A percentile compares a stretch with the other conserved stretches of the same genome.
Conservation (phyloP, 805 yeast species). For the Nakazawaea laoshanensis region DNA sequence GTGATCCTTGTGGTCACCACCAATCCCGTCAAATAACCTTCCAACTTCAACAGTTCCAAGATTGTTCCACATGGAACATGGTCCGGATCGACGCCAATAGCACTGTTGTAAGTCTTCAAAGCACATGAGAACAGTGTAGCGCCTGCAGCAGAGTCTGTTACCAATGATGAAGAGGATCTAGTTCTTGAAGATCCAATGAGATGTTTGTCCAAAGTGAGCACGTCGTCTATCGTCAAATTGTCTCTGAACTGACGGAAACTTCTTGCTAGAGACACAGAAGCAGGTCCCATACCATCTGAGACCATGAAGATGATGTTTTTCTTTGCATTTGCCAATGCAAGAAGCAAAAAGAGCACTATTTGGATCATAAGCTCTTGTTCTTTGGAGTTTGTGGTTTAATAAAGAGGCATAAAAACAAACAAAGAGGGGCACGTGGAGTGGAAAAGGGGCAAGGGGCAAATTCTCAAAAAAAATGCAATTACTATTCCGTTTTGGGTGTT, state of each 20-base stretch:
- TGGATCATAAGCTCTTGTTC: background rate
- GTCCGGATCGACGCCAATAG: conserved; percentile 73
- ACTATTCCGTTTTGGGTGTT: too few species aligned
- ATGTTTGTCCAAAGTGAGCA: conserved; percentile 55
- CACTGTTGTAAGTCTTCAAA: conserved; percentile 79
- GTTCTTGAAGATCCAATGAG: conserved; percentile 83
- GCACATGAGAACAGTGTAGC: conserved; percentile 92
- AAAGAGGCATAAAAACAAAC: background rate
- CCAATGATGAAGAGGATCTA: conserved; percentile 62
- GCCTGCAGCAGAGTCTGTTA: conserved; percentile 96
- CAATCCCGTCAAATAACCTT: conserved; percentile 78
- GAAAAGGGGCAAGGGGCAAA: too few species aligned
- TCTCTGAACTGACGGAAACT: conserved; percentile 61
- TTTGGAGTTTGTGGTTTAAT: background rate
- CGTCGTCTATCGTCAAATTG: conserved; percentile 42
- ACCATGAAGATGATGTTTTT: conserved; percentile 81
- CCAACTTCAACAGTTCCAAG: conserved; percentile 76
- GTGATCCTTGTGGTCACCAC: conserved; percentile 91
- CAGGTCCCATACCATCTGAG: conserved; percentile 95
- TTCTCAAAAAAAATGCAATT: too few species aligned
- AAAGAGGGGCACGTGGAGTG: background rate
- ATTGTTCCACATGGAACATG: conserved; percentile 79
- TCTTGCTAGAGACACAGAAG: conserved; percentile 73
- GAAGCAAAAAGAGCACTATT: background rate
- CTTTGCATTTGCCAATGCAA: conserved; percentile 24